Evolutionary conservation across 176 grass and related monocot species (phyloP).

Genomic region (Triticum monococcum): DNA sequence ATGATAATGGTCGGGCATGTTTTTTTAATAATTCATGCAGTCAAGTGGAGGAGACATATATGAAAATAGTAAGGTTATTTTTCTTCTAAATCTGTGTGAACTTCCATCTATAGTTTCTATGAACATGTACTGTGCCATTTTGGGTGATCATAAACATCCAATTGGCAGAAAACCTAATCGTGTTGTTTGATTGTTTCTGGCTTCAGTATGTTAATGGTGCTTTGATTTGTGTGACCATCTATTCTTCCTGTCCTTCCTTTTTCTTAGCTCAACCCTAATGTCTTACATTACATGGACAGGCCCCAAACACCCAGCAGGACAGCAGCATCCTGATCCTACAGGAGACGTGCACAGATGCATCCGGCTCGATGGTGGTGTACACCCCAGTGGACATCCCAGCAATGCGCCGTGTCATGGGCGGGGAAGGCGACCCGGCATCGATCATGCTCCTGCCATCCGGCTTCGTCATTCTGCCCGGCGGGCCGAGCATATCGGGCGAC

Average conservation of each 20-base stretch:
- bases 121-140: neutral
- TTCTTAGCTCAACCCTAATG: neutral
- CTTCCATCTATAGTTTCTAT: neutral
- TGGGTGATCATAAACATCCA: neutral
- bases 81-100: constrained; percentile 14
- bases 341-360: constrained; percentile 72
- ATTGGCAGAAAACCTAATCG: neutral
- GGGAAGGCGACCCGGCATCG: constrained; percentile 63
- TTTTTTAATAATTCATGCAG: too few relatives aligned
- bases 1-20: neutral
- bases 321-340: constrained; percentile 96
- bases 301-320: constrained; percentile 54
- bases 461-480: constrained; percentile 68
- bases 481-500: neutral
- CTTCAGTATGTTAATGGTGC: neutral
- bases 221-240: neutral
- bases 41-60: neutral
- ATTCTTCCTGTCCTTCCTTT: neutral
- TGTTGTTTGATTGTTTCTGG: neutral
- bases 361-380: constrained; percentile 83
- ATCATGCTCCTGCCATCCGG: constrained; percentile 78
- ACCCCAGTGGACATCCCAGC: constrained; percentile 85
- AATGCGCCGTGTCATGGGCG: constrained; percentile 84
- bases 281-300: constrained; percentile 32
- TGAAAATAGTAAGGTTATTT: too few relatives aligned